Evolutionary conservation across 805 yeast genomes (phyloP).

Genomic region (Metschnikowia aberdeeniae): DNA sequence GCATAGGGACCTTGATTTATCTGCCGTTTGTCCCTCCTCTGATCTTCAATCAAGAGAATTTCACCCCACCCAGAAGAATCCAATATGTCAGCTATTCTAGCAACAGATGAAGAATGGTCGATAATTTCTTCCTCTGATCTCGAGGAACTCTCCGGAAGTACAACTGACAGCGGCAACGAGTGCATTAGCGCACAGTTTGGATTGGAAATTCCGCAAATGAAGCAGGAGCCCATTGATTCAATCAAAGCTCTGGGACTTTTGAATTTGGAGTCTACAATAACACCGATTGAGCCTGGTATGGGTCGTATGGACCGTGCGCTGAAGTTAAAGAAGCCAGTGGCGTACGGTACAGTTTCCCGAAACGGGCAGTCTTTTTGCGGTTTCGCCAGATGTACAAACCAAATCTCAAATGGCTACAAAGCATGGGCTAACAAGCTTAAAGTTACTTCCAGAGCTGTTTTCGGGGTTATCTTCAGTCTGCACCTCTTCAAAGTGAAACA

Average conservation of each 20-base stretch:
- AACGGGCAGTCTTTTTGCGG: not conserved
- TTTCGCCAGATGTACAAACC: not conserved
- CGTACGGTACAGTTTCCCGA: no score
- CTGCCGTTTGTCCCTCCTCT: no score
- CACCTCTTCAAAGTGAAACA: not conserved
- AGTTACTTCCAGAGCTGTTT: not conserved
- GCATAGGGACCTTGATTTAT: no score
- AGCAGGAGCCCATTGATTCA: no score
- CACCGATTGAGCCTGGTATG: not conserved
- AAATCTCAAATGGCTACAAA: not conserved
- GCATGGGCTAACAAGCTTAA: not conserved
- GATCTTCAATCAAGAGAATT: no score
- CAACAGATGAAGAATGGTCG: conserved; percentile 42
- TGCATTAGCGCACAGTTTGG: not conserved
- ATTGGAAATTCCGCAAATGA: no score
- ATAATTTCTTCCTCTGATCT: conserved; percentile 41
- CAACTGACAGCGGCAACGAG: not conserved
- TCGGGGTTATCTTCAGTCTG: not conserved
- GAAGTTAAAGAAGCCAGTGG: not conserved
- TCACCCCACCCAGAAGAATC: no score
- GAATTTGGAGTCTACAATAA: not conserved
- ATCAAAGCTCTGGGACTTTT: no score
- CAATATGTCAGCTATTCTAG: not conserved
- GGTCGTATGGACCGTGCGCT: not conserved
- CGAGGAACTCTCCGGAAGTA: conserved; percentile 25